These are phyloP conservation scores for Sporothrix luriei DNA, from an alignment of 2,329 filamentous ascomycete genomes.

Conservation along the genomic window DNA sequence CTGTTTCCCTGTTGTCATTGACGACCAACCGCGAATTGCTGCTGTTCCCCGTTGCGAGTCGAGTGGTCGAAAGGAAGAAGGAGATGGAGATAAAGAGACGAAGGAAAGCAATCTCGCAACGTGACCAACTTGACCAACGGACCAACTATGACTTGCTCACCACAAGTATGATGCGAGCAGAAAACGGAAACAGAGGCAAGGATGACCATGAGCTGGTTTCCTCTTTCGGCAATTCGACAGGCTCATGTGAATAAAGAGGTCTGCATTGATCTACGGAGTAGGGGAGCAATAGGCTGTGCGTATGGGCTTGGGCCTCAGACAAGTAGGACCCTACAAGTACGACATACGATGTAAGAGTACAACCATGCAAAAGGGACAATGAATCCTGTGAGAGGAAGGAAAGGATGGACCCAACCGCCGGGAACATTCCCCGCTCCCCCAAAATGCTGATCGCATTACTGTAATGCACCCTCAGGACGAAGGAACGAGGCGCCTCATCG, in stretches of 20 bases:
- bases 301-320: not conserved
- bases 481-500: not conserved
- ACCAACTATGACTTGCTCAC: not conserved
- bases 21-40: too few species aligned
- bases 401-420: constrained; percentile 20
- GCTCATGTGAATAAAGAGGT: not conserved
- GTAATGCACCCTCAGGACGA: not conserved
- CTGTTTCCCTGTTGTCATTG: too few species aligned
- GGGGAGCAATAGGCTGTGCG: not conserved
- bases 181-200: not conserved
- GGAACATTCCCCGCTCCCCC: not conserved
- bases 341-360: not conserved
- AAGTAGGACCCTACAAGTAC: not conserved
- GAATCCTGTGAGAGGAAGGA: not conserved
- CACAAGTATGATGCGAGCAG: not conserved
- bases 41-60: too few species aligned
- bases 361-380: not conserved
- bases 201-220: constrained; percentile 18
- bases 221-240: not conserved
- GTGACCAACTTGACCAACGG: not conserved
- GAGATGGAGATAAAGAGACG: not conserved
- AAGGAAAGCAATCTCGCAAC: too few species aligned
- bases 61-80: not conserved
- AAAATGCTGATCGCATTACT: too few species aligned
- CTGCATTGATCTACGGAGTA: not conserved